Base-by-base conservation (phyloP, 208 protist species). In the Endotrypanum monterogeii region DNA sequence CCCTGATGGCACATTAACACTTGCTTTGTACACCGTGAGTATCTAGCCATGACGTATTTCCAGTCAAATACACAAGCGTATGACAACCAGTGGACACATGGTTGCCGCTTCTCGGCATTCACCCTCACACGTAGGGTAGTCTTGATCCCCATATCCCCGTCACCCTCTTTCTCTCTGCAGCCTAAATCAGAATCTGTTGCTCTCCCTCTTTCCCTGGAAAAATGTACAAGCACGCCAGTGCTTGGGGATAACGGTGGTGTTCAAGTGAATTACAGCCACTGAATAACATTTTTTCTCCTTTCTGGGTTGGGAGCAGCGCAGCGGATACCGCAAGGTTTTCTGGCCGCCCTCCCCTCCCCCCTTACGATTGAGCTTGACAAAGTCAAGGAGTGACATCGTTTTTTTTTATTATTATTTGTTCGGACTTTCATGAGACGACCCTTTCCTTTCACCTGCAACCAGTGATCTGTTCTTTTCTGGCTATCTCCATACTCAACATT, bases 381-480 rank as follows among this genome's bases (percentile, higher is more conserved):
- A n/a, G n/a, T n/a, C n/a, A n/a, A n/a, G n/a, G n/a, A n/a, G n/a
- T n/a, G n/a, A n/a, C 57, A 63, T 63, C 32, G 18, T 20, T 9
- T 37, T 37, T 63, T 35, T 63, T 28, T 44, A 35, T 41, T 41
- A 41, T n/a, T n/a, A 4, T 37, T 44, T 16, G 0, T 41, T 9
- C 11, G 23, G 18, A 16, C 18, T 41, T 23, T 51, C 62, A n/a
- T n/a, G n/a, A n/a, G n/a, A n/a, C n/a, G n/a, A 7, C 50, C 50
- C 62, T 9, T 23, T 23, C 35, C 30, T 48, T 18, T 52, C 62
- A 16, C n/a, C 25, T 32, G 44, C 32, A n/a, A 48, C 11, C 18
- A 30, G 85, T 88, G 84, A 78, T 48, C 52, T 88, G 75, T 41
- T 28, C 77, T 9, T 69, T 88, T 30, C 66, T 88, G 16, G 74